Evolutionary conservation across 2,329 filamentous ascomycete genomes (phyloP).

Genomic region (Paecilomyces niveus): DNA sequence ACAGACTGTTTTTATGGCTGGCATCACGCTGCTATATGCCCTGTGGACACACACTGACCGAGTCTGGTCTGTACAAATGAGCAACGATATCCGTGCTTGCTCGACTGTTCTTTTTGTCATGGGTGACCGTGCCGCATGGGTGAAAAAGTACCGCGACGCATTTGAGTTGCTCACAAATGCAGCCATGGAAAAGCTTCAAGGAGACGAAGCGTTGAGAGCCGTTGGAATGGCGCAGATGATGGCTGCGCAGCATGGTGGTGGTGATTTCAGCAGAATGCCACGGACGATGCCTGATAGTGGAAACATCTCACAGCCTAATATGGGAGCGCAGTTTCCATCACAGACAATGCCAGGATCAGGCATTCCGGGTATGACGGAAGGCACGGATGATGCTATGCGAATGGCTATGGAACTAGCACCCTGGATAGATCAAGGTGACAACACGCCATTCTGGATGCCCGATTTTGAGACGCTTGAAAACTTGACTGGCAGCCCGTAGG

Average conservation of each 20-base stretch:
- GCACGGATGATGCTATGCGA: conserved; percentile 24
- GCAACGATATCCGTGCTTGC: conserved; percentile 45
- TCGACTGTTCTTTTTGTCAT: conserved; percentile 45
- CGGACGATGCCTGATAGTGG: conserved; percentile 12
- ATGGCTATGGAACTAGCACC: conserved; percentile 33
- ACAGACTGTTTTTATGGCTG: conserved; percentile 32
- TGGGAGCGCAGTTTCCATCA: neutral
- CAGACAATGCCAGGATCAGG: neutral
- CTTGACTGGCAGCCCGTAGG: conserved; percentile 14
- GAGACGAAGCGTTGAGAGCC: conserved; percentile 25
- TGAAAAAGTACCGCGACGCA: conserved; percentile 42
- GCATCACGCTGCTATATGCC: conserved; percentile 30
- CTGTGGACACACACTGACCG: conserved; percentile 38
- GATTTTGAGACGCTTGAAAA: conserved; percentile 30
- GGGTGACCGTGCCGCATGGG: conserved; percentile 43
- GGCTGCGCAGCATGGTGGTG: conserved; percentile 25
- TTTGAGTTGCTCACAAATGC: conserved; percentile 43
- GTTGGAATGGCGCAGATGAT: conserved; percentile 35
- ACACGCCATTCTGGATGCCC: conserved; percentile 32
- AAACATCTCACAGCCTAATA: conserved; percentile 5
- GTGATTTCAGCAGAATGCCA: conserved; percentile 3
- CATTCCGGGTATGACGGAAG: neutral
- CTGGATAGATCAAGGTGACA: conserved; percentile 32
- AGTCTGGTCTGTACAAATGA: conserved; percentile 43
- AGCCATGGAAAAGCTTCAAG: conserved; percentile 40